Base-by-base conservation (phyloP, 768 basidiomycete species). In the Hygrophorus pudorinus region DNA sequence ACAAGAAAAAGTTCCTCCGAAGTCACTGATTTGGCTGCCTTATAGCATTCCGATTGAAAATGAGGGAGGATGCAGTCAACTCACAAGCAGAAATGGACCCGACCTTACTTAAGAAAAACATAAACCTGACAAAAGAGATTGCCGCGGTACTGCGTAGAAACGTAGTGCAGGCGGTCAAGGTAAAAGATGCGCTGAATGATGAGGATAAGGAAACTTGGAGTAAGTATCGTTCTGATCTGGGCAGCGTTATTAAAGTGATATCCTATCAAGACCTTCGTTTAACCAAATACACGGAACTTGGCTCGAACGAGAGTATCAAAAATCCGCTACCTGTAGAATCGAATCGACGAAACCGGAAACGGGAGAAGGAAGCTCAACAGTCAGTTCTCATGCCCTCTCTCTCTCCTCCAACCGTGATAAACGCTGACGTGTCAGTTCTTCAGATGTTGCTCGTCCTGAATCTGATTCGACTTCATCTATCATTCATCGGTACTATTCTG, bases 261-360 rank as follows among this genome's bases (percentile, higher is more conserved):
- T 28, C 29, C n/a, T 16, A 16, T n/a, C 4, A 53, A 90, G 89
- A 71, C 46, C 58, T 96, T 24, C 74, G 75, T 32, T 68, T 94
- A 36, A 90, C 81, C 2, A 64, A 78, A 34, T 72, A 92, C 43
- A 93, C 89, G 0, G 93, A 96, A 54, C 66, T 94, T 6, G 93
- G 91, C 4, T 78, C 81, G 44, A 96, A 97, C 54, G 76, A 81
- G 1, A 70, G 79, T 2, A 76, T 94, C 53, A 90, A 84, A 62
- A 70, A 62, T 38, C 75, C 81, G 8, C 62, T 60, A n/a, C 65
- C 63, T 1, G 51, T 65, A 38, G 66, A 74, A 39, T 70, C 74
- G 18, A 69, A 59, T 52, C 73, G 73, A 42, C 71, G 71, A 39
- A 62, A 65, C 35, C 66, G 70, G n/a, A 70, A 60, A 51, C 60